Base-by-base conservation (phyloP, 2,329 filamentous ascomycete species). In the Metarhizium brunneum region DNA sequence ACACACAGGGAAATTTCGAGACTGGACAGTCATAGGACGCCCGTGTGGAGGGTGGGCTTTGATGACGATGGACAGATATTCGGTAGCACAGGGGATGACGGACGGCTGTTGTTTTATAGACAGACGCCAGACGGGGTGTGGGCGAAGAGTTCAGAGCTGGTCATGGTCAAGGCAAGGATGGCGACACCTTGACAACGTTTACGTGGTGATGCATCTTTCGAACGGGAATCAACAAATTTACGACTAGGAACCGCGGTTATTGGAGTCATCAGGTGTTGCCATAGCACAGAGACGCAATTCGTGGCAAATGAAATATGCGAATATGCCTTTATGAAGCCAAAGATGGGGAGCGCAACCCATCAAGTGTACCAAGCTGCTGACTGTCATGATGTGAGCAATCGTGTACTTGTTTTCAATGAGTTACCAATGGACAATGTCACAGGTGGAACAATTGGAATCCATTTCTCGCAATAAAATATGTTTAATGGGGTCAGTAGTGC, bases 81-180 rank as follows among this genome's bases (percentile, higher is more conserved):
- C 7, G 84, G 88, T 1, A 87, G 85, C 45, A 88, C 87, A 1
- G 88, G 88, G 3, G 88, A 92, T 60, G 87, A 92, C 67, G 88
- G 87, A 11, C 81, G 77, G 66, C 65, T 86, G 57, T 70, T 84
- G 63, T 82, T 83, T 58, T 86, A 83, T 65, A 76, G 83, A 14
- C 81, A 85, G 68, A 76, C 73, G 47, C 80, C 81, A 0, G 77
- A 78, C 56, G 81, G 81, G 0, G 64, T 71, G 8, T 85, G 82
- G 82, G 77, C 76, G 0, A 81, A 82, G 68, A 84, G 81, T 63
- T 79, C 80, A 0, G 81, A 84, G 69, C 66, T 85, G 60, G 75
- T 75, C 38, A 80, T 84, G 69, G 75, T 79, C 64, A 82, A 81
- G 69, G 73, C 78, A 59, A 72, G 73, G 56, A 79, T 83, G 76